A percentile compares a stretch with the other conserved stretches of the same genome.
These are phyloP conservation scores for Carex kokanica DNA, from an alignment of 176 grass and related monocot species.

Conservation along the genomic window DNA sequence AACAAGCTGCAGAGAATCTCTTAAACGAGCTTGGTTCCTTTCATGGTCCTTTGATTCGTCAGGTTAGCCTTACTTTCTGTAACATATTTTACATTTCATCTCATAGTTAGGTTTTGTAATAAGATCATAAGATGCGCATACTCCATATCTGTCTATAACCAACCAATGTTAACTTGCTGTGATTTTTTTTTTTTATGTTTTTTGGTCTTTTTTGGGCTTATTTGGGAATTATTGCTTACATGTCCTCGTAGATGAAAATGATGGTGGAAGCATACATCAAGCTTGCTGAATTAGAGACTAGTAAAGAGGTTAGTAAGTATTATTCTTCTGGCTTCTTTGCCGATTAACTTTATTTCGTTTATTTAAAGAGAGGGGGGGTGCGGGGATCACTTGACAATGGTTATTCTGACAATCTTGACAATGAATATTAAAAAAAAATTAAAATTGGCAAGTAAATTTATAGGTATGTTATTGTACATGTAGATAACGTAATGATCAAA, in stretches of 20 bases:
- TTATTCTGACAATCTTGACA: too few species aligned
- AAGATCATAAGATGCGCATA: not conserved
- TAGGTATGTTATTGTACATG: too few species aligned
- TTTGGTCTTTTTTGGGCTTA: not conserved
- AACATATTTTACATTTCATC: not conserved
- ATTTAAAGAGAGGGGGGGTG: not conserved
- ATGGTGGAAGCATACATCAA: constrained; percentile 99
- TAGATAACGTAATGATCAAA: too few species aligned
- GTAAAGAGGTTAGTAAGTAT: constrained; percentile 64
- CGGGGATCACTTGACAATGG: too few species aligned
- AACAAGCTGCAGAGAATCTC: constrained; percentile 89
- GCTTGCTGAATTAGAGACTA: constrained; percentile 93
- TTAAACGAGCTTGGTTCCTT: constrained; percentile 71
- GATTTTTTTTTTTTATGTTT: not conserved
- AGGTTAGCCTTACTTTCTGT: constrained; percentile 44
- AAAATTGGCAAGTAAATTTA: too few species aligned
- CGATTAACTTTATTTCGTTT: not conserved
- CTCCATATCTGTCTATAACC: not conserved
- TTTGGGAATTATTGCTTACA: constrained; percentile 9
- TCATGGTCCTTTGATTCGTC: constrained; percentile 81
- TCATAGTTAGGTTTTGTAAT: not conserved
- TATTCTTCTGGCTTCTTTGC: constrained; percentile 24
- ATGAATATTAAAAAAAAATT: too few species aligned
- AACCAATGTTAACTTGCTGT: not conserved
- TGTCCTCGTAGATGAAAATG: constrained; percentile 82